A percentile compares a stretch with the other conserved stretches of the same genome.
phyloP scores from a whole-genome alignment of 1,284 basidiomycete species.

The Baeospora myosura region DNA sequence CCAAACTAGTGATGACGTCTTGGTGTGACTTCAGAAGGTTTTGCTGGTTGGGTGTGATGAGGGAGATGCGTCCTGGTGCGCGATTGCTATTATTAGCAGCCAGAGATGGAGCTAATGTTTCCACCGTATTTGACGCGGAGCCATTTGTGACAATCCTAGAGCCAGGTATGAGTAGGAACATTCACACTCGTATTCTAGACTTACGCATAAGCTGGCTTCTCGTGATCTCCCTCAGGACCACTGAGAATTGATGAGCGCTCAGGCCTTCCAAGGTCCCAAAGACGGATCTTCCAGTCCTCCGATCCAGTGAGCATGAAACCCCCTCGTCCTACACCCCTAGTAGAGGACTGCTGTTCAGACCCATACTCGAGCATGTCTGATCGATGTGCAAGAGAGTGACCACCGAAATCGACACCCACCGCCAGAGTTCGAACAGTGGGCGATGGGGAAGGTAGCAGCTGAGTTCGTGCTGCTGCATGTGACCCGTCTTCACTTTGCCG shows the following conservation, averaged over 20 bases:
- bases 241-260: conserved; percentile 71
- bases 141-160: conserved; percentile 31
- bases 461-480: conserved; percentile 18
- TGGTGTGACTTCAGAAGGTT: conserved; percentile 72
- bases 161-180: no score
- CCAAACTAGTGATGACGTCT: conserved; percentile 76
- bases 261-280: conserved; percentile 74
- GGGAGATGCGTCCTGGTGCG: conserved; percentile 64
- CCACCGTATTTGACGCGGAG: conserved; percentile 46
- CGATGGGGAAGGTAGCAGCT: conserved; percentile 37
- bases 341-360: conserved; percentile 21
- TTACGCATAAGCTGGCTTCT: conserved; percentile 66
- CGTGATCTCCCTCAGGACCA: conserved; percentile 60
- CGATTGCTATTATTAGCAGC: conserved; percentile 49
- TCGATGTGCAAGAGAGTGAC: conserved; percentile 46
- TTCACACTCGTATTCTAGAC: no score
- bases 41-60: conserved; percentile 76
- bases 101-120: conserved; percentile 54
- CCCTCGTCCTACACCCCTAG: conserved; percentile 35
- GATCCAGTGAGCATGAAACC: conserved; percentile 80
- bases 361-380: conserved; percentile 48
- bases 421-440: conserved; percentile 60
- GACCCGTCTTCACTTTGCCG: conserved; percentile 31
- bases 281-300: conserved; percentile 71
- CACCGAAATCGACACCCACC: conserved; percentile 68